Evolutionary conservation across 2,329 filamentous ascomycete species (phyloP), one percentile per base, ranked within the genome.

Genomic region (Mycogone perniciosa): DNA sequence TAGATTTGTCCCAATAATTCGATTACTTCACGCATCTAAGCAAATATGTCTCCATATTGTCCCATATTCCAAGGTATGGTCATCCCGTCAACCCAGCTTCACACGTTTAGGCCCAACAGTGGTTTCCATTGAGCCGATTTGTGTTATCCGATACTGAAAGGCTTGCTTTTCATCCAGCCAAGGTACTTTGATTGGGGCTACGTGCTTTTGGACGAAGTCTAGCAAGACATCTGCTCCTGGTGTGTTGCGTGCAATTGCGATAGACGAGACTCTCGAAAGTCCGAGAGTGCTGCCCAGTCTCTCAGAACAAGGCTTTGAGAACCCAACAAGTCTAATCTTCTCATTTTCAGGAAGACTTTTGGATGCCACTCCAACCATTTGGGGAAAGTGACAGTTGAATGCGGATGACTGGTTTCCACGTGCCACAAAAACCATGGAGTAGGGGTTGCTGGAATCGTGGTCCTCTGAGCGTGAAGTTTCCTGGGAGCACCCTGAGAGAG

Each of bases 261-360:
- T 68, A 26, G 82, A 81, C 1, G 84, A 86, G 1, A 82, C 82
- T 33, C 83, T 75, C 1, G 82, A 80, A 7, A 88, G 72, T 2
- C 79, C 79, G 4, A 89, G 70, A 20, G 74, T 74, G 31, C 69
- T 64, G 44, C 78, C 78, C 11, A 89, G 66, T 9, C 75, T 75
- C 11, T 78, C 70, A 42, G 84, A 83, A 45, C 76, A 79, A 1
- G 76, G 68, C 47, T 76, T 80, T 0, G 83, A 82, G 43, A 89
- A 75, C 1, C 81, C 77, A 2, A 89, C 73, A 2, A 89, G 72
- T 26, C 78, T 75, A 7, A 77, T 79, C 3, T 73, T 67, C 1
- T 70, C 60, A 26, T 67, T 65, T 5, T 56, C 46, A 1, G 70
- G 65, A 43, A 67, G 57, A 5, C 67, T 65, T 30, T 67, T 70